A percentile compares a stretch with the other conserved stretches of the same genome.
Conservation (phyloP, 305 asterid species). For the Nicotiana rustica region DNA sequence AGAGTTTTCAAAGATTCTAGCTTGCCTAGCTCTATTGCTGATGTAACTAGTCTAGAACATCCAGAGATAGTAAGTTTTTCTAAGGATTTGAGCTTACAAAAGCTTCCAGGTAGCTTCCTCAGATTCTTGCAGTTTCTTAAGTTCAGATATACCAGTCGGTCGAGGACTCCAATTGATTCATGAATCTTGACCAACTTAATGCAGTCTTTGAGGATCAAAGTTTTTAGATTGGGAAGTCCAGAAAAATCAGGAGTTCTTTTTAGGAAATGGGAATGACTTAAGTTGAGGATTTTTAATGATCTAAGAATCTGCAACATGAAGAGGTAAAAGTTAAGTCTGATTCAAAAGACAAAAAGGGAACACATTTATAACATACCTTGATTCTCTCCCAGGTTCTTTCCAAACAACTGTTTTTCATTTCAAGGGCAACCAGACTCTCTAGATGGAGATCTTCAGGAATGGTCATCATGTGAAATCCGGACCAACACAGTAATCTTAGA, state of each 20-base stretch:
- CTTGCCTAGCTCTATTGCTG: conserved; percentile 27
- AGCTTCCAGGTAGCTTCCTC: conserved; percentile 31
- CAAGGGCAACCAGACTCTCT: conserved; percentile 38
- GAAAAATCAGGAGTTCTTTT: conserved; percentile 36
- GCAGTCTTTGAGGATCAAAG: conserved; percentile 36
- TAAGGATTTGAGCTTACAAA: conserved; percentile 32
- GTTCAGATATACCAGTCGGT: conserved; percentile 32
- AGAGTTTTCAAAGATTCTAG: conserved; percentile 36
- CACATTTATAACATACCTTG: conserved; percentile 33
- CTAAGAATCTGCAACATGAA: conserved; percentile 30
- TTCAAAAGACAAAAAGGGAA: not conserved
- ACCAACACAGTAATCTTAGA: conserved; percentile 36
- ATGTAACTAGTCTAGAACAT: conserved; percentile 28
- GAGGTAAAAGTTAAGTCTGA: not conserved
- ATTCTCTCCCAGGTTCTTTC: conserved; percentile 33
- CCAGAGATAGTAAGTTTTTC: conserved; percentile 38
- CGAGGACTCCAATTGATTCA: conserved; percentile 38
- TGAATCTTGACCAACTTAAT: conserved; percentile 36
- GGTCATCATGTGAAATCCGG: conserved; percentile 35
- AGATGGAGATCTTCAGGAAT: conserved; percentile 36
- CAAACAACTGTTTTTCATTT: conserved; percentile 37
- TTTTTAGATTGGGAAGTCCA: conserved; percentile 37
- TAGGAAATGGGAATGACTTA: conserved; percentile 37
- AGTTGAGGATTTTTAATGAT: conserved; percentile 35
- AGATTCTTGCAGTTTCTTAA: conserved; percentile 38